A percentile compares a stretch with the other conserved stretches of the same genome.
phyloP scores from a whole-genome alignment of 345 rosid species.

The Eucalyptus caleyi region DNA sequence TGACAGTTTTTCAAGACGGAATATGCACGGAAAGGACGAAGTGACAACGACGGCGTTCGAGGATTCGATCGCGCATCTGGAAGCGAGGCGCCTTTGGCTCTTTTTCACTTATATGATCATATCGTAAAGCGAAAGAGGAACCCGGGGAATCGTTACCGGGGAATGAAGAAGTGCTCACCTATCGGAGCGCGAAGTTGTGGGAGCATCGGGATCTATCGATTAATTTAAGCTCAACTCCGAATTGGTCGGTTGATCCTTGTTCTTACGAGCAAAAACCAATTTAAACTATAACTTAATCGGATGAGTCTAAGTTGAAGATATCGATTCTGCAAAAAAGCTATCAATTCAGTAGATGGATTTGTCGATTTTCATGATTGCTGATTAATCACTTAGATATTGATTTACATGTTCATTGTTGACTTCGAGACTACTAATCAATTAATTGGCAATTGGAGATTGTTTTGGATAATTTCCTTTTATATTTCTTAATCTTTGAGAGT shows the following conservation, averaged over 20 bases:
- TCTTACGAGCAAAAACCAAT: neutral
- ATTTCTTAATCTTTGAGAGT: neutral
- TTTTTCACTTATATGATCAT: neutral
- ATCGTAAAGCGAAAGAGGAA: neutral
- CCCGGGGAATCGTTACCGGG: neutral
- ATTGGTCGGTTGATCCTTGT: neutral
- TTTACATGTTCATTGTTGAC: too few species aligned
- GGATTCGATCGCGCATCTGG: neutral
- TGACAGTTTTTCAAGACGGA: rapidly evolving
- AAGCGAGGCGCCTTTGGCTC: neutral
- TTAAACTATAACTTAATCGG: rapidly evolving
- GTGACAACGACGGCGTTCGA: neutral
- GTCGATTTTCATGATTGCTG: too few species aligned
- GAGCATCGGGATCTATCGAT: too few species aligned
- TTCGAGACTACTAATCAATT: too few species aligned
- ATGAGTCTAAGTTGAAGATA: neutral
- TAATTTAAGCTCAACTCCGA: neutral
- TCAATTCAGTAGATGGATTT: rapidly evolving
- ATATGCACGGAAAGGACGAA: neutral
- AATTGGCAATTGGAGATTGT: too few species aligned
- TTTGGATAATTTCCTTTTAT: too few species aligned
- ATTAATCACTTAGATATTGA: too few species aligned
- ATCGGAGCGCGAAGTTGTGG: too few species aligned
- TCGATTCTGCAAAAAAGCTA: rapidly evolving
- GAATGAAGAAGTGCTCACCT: neutral